phyloP scores from a whole-genome alignment of 2,329 filamentous ascomycete genomes.

The Penicillium vulpinum region DNA sequence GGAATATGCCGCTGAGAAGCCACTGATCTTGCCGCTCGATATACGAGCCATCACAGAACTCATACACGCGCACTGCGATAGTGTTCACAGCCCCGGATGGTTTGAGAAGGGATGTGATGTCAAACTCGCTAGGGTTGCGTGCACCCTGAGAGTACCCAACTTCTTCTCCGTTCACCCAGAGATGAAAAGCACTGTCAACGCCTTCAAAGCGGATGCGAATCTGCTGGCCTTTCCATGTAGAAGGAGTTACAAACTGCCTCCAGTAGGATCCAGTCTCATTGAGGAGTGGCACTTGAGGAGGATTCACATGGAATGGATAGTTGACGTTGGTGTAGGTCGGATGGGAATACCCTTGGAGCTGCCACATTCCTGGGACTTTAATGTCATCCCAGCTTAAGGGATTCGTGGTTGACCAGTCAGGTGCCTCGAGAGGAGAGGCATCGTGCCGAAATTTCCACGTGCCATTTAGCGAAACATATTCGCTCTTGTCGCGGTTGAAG shows the following conservation, averaged over 20 bases:
- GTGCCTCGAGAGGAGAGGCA: conserved; percentile 15
- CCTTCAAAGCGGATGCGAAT: conserved; percentile 68
- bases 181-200: conserved; percentile 69
- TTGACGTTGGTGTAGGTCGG: conserved; percentile 70
- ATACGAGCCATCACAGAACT: conserved; percentile 68
- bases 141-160: conserved; percentile 70
- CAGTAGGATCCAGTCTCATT: conserved; percentile 67
- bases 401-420: conserved; percentile 12
- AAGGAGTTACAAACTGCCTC: conserved; percentile 56
- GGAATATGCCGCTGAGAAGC: conserved; percentile 67
- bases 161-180: conserved; percentile 65
- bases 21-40: conserved; percentile 70
- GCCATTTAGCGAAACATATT: conserved; percentile 17
- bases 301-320: conserved; percentile 65
- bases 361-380: conserved; percentile 67
- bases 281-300: conserved; percentile 61
- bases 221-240: conserved; percentile 53
- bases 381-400: conserved; percentile 38
- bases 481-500: conserved; percentile 21
- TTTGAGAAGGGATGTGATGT: conserved; percentile 57
- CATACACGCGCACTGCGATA: conserved; percentile 66
- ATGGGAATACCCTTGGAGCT: conserved; percentile 65
- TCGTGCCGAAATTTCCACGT: conserved; percentile 22
- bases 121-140: conserved; percentile 69
- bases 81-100: conserved; percentile 48